A percentile compares a stretch with the other conserved stretches of the same genome.
Conservation (phyloP, 176 grass and related monocot species). For the Musa acuminata region DNA sequence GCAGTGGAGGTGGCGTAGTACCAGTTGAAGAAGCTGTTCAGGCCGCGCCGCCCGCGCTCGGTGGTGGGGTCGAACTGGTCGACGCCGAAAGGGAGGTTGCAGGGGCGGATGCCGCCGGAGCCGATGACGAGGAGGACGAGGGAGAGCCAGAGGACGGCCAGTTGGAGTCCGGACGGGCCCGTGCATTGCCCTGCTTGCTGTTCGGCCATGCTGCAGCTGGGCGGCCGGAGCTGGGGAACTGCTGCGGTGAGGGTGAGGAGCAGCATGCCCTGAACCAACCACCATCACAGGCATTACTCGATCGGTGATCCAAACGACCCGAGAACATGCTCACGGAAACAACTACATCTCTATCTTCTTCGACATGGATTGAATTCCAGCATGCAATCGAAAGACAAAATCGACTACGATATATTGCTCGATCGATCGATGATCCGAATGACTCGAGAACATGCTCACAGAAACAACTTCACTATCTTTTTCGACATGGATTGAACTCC, state of each 20-base stretch:
- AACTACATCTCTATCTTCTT: not conserved
- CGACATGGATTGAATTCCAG: too few relatives aligned
- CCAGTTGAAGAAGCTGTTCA: conserved; percentile 78
- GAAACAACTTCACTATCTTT: too few relatives aligned
- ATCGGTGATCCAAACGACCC: not conserved
- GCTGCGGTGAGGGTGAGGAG: not conserved
- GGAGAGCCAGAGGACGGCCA: not conserved
- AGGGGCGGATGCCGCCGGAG: conserved; percentile 8
- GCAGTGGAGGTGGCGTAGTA: conserved; percentile 79
- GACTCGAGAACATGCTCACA: too few relatives aligned
- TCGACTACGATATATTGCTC: too few relatives aligned
- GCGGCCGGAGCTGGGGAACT: conserved; percentile 6
- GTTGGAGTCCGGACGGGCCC: not conserved
- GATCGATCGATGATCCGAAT: too few relatives aligned
- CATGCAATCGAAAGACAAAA: too few relatives aligned
- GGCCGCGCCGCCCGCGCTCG: conserved; percentile 42
- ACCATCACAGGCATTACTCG: not conserved
- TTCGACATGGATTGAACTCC: too few relatives aligned
- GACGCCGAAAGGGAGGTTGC: conserved; percentile 10
- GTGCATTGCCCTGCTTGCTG: not conserved
- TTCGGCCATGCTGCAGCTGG: not conserved
- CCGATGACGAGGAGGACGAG: conserved; percentile 16
- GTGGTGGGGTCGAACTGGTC: conserved; percentile 47
- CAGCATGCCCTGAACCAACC: not conserved
- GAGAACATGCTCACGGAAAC: not conserved